Evolutionary conservation across 768 basidiomycete genomes (phyloP).

Genomic region (Hericium coralloides): DNA sequence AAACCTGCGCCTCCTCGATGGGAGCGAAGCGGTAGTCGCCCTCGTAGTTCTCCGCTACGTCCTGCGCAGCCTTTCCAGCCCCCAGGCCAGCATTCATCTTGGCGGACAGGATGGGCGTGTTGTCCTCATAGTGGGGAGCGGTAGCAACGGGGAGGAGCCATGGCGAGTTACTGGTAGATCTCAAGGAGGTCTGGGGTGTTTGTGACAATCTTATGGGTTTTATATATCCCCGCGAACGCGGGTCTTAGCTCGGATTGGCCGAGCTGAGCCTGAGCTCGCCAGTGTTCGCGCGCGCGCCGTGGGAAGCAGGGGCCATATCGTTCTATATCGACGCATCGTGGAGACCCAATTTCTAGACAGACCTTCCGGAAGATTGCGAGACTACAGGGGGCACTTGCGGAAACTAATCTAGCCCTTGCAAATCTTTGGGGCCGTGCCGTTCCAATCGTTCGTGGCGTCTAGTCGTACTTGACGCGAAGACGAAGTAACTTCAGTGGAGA

Average conservation of each 20-base stretch:
- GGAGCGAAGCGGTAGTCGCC: slow-evolving; percentile 64
- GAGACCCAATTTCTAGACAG: neutral
- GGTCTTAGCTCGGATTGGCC: neutral
- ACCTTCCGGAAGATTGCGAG: neutral
- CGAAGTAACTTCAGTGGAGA: no score
- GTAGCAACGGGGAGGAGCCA: slow-evolving; percentile 32
- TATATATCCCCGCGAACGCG: neutral
- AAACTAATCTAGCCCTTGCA: no score
- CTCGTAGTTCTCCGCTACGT: slow-evolving; percentile 44
- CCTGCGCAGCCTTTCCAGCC: slow-evolving; percentile 21
- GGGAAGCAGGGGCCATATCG: no score
- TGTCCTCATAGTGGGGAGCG: slow-evolving; percentile 7
- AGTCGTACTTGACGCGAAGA: no score
- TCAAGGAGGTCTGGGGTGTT: neutral
- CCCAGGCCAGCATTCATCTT: slow-evolving; percentile 18
- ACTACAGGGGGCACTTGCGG: no score
- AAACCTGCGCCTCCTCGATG: slow-evolving; percentile 68
- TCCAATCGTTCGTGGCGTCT: no score
- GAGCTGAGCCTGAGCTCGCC: neutral
- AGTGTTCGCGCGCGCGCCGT: neutral
- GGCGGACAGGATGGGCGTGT: slow-evolving; percentile 4
- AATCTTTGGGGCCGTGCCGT: no score
- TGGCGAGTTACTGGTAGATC: slow-evolving; percentile 10
- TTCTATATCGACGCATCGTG: neutral
- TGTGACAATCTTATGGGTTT: neutral